Evolutionary conservation across 83 land plant genomes (phyloP), one percentile per base, ranked within the genome.

Genomic region (Diphasiastrum complanatum): DNA sequence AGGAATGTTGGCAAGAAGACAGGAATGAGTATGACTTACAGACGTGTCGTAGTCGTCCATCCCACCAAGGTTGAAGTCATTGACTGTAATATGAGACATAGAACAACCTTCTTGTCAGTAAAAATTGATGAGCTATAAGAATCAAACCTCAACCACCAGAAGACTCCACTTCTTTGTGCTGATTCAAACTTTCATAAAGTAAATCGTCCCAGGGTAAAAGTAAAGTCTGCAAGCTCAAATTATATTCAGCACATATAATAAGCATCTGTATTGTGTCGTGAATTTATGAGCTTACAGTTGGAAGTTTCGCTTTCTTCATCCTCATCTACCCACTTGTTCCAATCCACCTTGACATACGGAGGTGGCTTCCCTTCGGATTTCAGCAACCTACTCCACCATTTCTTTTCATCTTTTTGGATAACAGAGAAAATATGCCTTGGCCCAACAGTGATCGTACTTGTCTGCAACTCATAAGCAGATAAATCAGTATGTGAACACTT

Each of bases 321-420:
- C 77, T 89, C 97, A 74, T 92, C 97, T 18, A 79, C 91, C 97
- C 97, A 92, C 51, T 92, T 92, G 52, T 92, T 96, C 97, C 97
- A 92, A 66, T 92, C 97, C 47, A 84, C 96, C 75, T 89, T 88
- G 5, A 92, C 47, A 51, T 69, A 92, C 45, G 82, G 91, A 0
- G 97, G 97, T 34, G 82, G 30, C 72, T 83, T 92, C 4, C 62
- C 91, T 63, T 83, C 85, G 30, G 75, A 76, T 26, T 76, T 77
- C 70, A 92, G 61, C 32, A 92, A 50, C 73, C 78, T 82, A 34
- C 78, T 79, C 97, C 97, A 92, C 97, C 97, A 92, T 20, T 56
- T 77, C 35, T 77, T 63, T 66, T 85, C 96, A 25, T 78, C 77
- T 67, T 92, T 92, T 68, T 80, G 74, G 34, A 92, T 2, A 14